Conservation (phyloP, 495 filamentous ascomycete species). For the Podospora tetraspora region DNA sequence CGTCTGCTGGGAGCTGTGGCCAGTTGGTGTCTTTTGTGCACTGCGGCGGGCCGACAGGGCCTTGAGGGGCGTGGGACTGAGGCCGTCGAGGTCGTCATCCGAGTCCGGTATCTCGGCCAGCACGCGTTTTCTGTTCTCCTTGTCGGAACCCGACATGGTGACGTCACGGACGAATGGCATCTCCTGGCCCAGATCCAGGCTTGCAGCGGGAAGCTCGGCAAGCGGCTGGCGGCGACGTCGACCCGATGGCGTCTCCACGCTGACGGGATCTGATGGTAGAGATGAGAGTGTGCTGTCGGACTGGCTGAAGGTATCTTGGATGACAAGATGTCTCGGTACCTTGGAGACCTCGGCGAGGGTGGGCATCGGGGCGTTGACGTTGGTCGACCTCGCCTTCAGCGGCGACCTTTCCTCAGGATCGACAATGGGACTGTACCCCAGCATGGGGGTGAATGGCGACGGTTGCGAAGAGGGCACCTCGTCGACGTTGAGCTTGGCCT, state of each 20-base stretch:
- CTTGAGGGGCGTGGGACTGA: conserved; percentile 23
- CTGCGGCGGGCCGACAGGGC: conserved; percentile 2
- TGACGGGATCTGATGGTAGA: conserved; percentile 5
- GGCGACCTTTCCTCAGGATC: conserved; percentile 27
- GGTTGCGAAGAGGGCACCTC: conserved; percentile 41
- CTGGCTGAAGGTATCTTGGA: conserved; percentile 39
- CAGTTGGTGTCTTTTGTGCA: conserved; percentile 1
- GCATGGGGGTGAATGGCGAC: conserved; percentile 33
- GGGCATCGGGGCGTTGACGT: conserved; percentile 24
- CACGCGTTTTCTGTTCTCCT: conserved; percentile 11
- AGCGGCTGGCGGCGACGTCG: conserved; percentile 20
- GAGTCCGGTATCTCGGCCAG: conserved; percentile 38
- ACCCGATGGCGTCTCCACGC: conserved; percentile 12
- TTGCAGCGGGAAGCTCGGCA: conserved; percentile 23
- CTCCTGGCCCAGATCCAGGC: conserved; percentile 12
- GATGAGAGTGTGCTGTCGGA: conserved; percentile 24
- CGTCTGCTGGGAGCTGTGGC: not conserved
- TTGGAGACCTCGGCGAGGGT: conserved; percentile 26
- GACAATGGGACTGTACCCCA: conserved; percentile 24
- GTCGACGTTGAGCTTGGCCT: conserved; percentile 28
- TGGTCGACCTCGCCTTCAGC: conserved; percentile 35
- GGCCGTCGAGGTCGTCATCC: conserved; percentile 33
- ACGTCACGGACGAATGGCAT: conserved; percentile 1
- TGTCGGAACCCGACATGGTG: conserved; percentile 8
- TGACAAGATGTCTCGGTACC: conserved; percentile 28